Evolutionary conservation across 2,329 filamentous ascomycete species (phyloP).

Genomic region (Coniochaeta sp.): DNA sequence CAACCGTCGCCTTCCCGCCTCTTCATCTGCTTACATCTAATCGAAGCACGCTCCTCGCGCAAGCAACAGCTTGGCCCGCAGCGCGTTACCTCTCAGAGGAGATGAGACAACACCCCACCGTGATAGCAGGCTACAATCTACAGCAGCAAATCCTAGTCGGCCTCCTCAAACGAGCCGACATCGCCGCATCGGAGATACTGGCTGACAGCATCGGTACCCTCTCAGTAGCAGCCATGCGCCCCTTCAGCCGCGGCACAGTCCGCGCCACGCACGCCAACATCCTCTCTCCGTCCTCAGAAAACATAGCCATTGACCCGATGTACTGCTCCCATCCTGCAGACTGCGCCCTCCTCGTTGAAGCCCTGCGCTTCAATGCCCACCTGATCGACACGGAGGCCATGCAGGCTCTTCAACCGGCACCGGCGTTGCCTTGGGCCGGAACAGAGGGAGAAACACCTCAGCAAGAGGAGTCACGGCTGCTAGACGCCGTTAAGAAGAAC

Average conservation of each 20-base stretch:
- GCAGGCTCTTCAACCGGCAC: constrained; percentile 16
- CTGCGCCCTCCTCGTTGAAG: constrained; percentile 36
- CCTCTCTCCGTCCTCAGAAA: constrained; percentile 31
- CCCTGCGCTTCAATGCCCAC: constrained; percentile 33
- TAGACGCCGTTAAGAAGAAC: background rate
- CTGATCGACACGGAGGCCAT: constrained; percentile 15
- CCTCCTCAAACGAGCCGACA: constrained; percentile 25
- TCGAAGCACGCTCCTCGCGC: constrained; percentile 8
- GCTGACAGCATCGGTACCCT: constrained; percentile 16
- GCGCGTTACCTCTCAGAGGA: background rate
- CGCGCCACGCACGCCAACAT: constrained; percentile 22
- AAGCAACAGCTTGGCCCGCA: background rate
- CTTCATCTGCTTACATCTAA: constrained; percentile 10
- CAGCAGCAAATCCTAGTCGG: constrained; percentile 21
- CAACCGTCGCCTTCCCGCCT: constrained; percentile 15
- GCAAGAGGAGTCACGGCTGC: constrained; percentile 18
- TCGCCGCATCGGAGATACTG: constrained; percentile 19
- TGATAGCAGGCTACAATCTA: constrained; percentile 11
- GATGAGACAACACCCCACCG: constrained; percentile 7
- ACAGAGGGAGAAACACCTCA: constrained; percentile 31
- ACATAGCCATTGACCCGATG: constrained; percentile 43
- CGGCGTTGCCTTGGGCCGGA: constrained; percentile 27
- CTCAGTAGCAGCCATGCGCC: constrained; percentile 12
- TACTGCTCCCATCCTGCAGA: constrained; percentile 39
- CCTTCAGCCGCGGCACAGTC: constrained; percentile 35